phyloP scores from a whole-genome alignment of 2,329 filamentous ascomycete genomes.

The Hypoxylon sp. region DNA sequence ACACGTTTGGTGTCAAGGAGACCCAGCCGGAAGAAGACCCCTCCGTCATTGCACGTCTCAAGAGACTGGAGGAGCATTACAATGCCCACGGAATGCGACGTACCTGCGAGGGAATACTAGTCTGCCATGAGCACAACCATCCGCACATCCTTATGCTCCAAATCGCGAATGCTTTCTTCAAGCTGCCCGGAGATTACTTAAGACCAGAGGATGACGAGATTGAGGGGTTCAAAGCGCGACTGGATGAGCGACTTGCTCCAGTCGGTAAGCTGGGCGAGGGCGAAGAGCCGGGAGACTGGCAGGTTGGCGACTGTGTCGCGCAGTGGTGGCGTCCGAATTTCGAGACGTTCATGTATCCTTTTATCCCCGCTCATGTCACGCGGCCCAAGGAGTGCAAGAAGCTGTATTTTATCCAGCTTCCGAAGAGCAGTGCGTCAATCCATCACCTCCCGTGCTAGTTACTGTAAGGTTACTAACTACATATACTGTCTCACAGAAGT shows the following conservation, averaged over 20 bases:
- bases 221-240: constrained; percentile 90
- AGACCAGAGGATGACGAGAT: constrained; percentile 90
- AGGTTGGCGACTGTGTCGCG: constrained; percentile 92
- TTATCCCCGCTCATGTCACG: constrained; percentile 94
- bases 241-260: constrained; percentile 94
- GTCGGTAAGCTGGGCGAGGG: constrained; percentile 88
- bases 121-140: constrained; percentile 99
- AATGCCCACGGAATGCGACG: constrained; percentile 92
- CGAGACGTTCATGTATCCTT: constrained; percentile 99
- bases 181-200: constrained; percentile 96
- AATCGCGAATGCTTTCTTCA: constrained; percentile 99
- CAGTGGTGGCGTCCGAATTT: constrained; percentile 99
- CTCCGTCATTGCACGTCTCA: constrained; percentile 90
- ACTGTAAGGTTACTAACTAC: constrained; percentile 46
- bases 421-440: constrained; percentile 79
- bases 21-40: constrained; percentile 98
- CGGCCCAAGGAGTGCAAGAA: constrained; percentile 99
- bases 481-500: constrained; percentile 71
- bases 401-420: constrained; percentile 95
- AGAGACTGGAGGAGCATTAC: constrained; percentile 97
- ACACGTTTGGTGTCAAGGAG: constrained; percentile 98
- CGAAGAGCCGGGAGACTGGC: constrained; percentile 88
- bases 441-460: constrained; percentile 8
- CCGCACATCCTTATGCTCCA: constrained; percentile 99
- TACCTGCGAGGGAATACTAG: constrained; percentile 95